These are phyloP conservation scores for Tetrahymena borealis DNA, from an alignment of 73 alveolate species.

Conservation along the genomic window DNA sequence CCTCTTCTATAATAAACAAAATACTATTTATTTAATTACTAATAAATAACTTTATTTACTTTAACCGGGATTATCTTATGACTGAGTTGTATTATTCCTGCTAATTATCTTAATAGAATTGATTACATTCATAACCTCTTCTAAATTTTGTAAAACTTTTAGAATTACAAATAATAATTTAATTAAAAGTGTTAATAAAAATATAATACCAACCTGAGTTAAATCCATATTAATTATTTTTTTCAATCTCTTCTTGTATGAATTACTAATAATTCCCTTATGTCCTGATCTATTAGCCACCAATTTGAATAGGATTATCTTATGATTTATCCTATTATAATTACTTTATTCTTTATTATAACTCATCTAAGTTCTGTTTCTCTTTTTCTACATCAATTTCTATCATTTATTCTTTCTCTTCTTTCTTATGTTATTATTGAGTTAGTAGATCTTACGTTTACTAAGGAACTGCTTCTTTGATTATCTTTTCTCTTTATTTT, in stretches of 20 bases:
- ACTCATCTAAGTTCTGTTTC: neutral
- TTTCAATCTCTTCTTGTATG: neutral
- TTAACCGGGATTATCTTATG: neutral
- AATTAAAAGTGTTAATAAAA: neutral
- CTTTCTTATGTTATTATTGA: neutral
- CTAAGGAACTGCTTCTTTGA: neutral
- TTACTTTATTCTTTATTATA: neutral
- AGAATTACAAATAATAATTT: neutral
- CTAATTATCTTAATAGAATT: neutral
- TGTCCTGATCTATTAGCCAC: neutral
- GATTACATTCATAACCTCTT: neutral
- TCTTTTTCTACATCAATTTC: neutral
- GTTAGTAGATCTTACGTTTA: neutral
- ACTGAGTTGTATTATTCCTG: neutral
- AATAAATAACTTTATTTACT: no score
- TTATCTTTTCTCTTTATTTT: neutral
- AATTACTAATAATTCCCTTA: neutral
- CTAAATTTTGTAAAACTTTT: neutral
- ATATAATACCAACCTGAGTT: neutral
- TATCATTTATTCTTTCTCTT: neutral
- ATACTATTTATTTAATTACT: no score
- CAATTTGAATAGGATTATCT: neutral
- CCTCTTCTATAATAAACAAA: no score
- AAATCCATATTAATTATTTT: neutral
- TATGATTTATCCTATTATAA: neutral